phyloP scores from a whole-genome alignment of 1,284 basidiomycete genomes.

The Trametes hirsuta region DNA sequence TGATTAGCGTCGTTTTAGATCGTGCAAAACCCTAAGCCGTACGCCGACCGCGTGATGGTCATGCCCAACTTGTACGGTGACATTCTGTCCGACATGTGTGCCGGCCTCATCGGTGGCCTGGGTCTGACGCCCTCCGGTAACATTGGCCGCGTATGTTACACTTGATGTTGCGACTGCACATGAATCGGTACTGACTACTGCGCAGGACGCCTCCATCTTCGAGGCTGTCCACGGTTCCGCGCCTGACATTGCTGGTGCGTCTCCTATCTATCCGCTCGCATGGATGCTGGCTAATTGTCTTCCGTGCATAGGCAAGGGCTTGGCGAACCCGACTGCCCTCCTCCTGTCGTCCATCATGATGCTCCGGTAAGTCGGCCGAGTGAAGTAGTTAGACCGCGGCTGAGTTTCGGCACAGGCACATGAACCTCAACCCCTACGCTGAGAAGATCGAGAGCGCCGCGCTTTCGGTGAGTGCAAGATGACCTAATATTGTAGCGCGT shows the following conservation, averaged over 20 bases:
- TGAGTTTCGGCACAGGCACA: conserved; percentile 68
- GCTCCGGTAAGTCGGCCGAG: conserved; percentile 66
- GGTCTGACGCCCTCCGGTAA: conserved; percentile 98
- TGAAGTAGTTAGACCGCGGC: conserved; percentile 14
- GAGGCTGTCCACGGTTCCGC: conserved; percentile 99
- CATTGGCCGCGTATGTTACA: conserved; percentile 80
- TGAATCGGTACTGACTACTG: conserved; percentile 20
- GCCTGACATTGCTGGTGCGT: conserved; percentile 79
- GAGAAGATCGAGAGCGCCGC: conserved; percentile 92
- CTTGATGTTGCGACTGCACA: neutral
- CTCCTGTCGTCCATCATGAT: conserved; percentile 97
- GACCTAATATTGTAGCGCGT: conserved; percentile 13
- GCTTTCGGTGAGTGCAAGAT: conserved; percentile 59
- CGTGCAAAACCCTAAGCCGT: conserved; percentile 93
- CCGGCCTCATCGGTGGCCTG: conserved; percentile 97
- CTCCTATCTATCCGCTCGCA: neutral
- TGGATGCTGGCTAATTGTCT: conserved; percentile 16
- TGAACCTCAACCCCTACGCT: conserved; percentile 89
- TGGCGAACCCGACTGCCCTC: conserved; percentile 98
- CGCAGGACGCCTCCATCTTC: conserved; percentile 96
- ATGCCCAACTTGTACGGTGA: conserved; percentile 99
- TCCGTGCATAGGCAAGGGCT: conserved; percentile 76
- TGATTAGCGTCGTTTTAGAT: conserved; percentile 49
- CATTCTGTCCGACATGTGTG: conserved; percentile 99
- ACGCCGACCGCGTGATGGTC: conserved; percentile 98